Conservation (phyloP, 331 rosid species). For the Quercus tomentella region DNA sequence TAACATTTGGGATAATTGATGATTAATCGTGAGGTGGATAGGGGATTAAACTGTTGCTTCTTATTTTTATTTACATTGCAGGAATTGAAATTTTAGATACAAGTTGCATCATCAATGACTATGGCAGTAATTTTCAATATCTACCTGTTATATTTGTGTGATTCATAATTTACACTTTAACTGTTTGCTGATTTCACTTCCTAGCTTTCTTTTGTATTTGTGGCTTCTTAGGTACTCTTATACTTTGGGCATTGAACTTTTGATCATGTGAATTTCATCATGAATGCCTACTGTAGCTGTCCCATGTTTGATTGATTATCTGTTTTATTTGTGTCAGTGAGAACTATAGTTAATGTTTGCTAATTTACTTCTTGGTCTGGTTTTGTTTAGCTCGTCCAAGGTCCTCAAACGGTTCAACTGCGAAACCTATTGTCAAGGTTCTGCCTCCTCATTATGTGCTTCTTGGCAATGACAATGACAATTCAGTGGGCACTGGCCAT, state of each 20-base stretch:
- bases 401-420: slow-evolving; percentile 13
- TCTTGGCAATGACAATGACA: slow-evolving; percentile 14
- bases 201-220: background rate
- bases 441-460: slow-evolving; percentile 3
- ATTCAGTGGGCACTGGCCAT: slow-evolving; percentile 1
- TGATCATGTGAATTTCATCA: too few species aligned
- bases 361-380: background rate
- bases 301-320: background rate
- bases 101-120: background rate
- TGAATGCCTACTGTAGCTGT: background rate
- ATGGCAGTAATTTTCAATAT: too few species aligned
- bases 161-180: too few species aligned
- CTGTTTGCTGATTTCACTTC: too few species aligned
- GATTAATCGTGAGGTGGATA: background rate
- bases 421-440: slow-evolving; percentile 8
- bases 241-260: background rate
- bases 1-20: too few species aligned
- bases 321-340: background rate
- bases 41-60: background rate
- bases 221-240: background rate
- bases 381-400: slow-evolving; percentile 18
- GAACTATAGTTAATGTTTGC: background rate
- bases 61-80: background rate
- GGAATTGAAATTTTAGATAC: background rate
- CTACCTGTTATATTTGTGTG: too few species aligned